These are phyloP conservation scores for Tephrocybe rancida DNA, from an alignment of 768 basidiomycete species.

Conservation along the genomic window DNA sequence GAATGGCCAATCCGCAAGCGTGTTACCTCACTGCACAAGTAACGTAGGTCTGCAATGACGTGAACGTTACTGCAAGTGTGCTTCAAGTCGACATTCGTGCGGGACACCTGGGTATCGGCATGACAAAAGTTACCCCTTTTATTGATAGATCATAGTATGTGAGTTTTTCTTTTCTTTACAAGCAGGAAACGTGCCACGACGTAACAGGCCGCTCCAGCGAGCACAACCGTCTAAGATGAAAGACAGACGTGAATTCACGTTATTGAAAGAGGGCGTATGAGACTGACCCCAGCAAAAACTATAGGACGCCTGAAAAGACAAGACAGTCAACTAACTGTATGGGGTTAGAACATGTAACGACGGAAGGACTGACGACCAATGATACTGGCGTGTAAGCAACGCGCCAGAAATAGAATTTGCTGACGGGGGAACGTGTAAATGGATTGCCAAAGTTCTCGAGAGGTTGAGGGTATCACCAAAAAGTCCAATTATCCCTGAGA, in stretches of 20 bases:
- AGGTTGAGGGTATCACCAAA: background rate
- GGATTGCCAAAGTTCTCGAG: no score
- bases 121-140: background rate
- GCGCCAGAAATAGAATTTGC: background rate
- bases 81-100: no score
- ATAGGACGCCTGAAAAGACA: background rate
- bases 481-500: background rate
- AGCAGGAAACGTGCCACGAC: slow-evolving; percentile 1
- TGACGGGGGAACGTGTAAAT: no score
- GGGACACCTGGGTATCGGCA: background rate
- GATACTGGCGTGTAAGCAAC: background rate
- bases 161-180: background rate
- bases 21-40: no score
- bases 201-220: slow-evolving; percentile 1
- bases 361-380: background rate
- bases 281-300: slow-evolving; percentile 7
- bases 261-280: background rate
- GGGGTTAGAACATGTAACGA: background rate
- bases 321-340: background rate
- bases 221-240: background rate
- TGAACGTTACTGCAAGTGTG: no score
- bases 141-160: background rate
- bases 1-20: no score
- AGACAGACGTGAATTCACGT: background rate
- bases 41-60: no score